Percentiles rank a stretch among this genome's conserved stretches.
phyloP scores from a whole-genome alignment of 495 filamentous ascomycete species.

The Neurospora sp. region DNA sequence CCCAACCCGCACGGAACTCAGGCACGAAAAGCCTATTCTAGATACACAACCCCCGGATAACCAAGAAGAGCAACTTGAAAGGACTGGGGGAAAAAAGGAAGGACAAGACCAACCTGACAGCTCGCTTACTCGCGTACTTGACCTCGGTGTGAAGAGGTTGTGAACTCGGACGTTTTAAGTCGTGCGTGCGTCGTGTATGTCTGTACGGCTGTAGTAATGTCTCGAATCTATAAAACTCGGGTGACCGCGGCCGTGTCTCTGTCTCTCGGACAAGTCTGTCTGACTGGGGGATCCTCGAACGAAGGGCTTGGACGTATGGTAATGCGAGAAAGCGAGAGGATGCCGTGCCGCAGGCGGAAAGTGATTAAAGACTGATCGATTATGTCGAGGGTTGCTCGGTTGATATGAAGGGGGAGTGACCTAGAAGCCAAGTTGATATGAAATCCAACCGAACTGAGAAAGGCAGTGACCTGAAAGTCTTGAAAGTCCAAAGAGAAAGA shows the following conservation, averaged over 20 bases:
- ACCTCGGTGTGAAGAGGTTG: not conserved
- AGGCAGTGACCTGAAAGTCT: not conserved
- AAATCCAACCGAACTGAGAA: not conserved
- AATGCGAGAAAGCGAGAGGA: not conserved
- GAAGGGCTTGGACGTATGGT: not conserved
- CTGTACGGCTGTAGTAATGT: not conserved
- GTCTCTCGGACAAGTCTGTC: not conserved
- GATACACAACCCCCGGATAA: not conserved
- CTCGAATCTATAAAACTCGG: not conserved
- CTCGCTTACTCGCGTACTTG: not conserved
- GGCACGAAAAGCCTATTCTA: not conserved
- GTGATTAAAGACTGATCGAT: not conserved
- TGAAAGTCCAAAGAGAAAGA: not conserved
- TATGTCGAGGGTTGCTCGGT: not conserved
- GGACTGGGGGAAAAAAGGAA: not conserved
- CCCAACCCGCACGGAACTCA: not conserved
- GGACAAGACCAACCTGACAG: not conserved
- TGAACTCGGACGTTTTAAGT: not conserved
- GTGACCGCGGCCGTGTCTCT: not conserved
- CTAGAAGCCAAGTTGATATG: not conserved
- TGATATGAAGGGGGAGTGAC: not conserved
- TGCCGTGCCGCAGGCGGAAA: not conserved
- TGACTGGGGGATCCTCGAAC: not conserved
- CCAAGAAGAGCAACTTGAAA: not conserved
- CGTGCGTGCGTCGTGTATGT: not conserved